Conservation (phyloP, 2,329 filamentous ascomycete genomes). For the Colletotrichum sp. region DNA sequence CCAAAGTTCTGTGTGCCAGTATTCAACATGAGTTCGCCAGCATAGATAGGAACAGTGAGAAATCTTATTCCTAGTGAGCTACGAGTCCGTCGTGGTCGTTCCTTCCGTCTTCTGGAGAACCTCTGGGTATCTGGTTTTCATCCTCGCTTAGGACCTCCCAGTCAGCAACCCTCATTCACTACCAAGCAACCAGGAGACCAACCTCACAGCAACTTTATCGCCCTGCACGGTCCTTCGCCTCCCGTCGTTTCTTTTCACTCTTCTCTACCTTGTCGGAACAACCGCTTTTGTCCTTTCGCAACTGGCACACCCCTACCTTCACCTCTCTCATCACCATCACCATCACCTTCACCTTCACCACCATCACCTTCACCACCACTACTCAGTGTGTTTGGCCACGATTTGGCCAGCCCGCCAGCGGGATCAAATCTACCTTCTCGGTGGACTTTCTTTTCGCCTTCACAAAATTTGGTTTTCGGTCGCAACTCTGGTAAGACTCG, state of each 20-base stretch:
- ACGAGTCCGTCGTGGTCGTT: background rate
- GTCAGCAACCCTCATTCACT: background rate
- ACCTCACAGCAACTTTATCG: background rate
- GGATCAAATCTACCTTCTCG: background rate
- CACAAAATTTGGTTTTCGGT: background rate
- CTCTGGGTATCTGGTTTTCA: background rate
- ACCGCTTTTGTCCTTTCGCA: background rate
- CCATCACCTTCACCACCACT: background rate
- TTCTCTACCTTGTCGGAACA: background rate
- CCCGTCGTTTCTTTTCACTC: background rate
- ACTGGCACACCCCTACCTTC: background rate
- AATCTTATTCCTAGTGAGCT: background rate
- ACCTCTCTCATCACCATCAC: background rate
- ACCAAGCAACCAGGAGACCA: background rate
- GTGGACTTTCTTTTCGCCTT: background rate
- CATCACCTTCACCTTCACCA: background rate
- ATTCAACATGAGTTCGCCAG: background rate
- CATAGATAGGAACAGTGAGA: background rate
- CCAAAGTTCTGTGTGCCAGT: background rate
- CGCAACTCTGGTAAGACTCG: background rate
- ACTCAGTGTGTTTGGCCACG: background rate
- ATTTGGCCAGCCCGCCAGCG: background rate
- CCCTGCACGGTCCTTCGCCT: background rate
- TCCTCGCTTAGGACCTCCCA: background rate
- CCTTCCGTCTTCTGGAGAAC: background rate